phyloP scores from a whole-genome alignment of 2,329 filamentous ascomycete species.

The Clonostachys chloroleuca region DNA sequence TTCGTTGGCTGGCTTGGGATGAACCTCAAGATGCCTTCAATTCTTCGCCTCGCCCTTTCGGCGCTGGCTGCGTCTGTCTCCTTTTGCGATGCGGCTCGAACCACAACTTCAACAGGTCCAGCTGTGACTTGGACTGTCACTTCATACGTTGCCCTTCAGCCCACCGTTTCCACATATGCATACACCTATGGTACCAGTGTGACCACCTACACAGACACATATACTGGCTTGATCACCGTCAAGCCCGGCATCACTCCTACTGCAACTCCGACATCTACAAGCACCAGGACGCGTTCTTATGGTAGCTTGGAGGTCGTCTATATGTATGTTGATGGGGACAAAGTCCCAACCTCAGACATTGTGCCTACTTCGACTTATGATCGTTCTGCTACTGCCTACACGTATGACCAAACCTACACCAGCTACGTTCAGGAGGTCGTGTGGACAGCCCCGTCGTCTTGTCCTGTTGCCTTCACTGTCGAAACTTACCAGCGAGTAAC shows the following conservation, averaged over 20 bases:
- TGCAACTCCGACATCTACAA: conserved; percentile 1
- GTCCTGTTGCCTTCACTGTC: conserved; percentile 18
- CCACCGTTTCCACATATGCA: background rate
- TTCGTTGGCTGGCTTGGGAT: no score
- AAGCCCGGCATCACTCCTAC: conserved; percentile 3
- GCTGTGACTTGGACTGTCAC: background rate
- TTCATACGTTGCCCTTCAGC: background rate
- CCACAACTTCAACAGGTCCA: no score
- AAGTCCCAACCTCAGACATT: conserved; percentile 5
- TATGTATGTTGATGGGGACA: conserved; percentile 5
- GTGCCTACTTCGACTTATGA: conserved; percentile 4
- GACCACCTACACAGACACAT: background rate
- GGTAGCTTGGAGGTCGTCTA: conserved; percentile 9
- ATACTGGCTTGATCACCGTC: background rate
- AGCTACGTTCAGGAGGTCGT: conserved; percentile 8
- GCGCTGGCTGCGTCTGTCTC: no score
- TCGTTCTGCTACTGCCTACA: background rate
- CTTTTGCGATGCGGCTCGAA: no score
- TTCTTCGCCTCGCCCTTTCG: no score
- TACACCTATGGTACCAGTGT: background rate
- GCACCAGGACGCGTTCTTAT: conserved; percentile 4
- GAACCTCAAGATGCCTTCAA: no score
- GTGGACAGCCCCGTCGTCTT: conserved; percentile 16
- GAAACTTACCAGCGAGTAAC: conserved; percentile 5
- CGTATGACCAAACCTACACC: conserved; percentile 4